Base-by-base conservation (phyloP, 2,329 filamentous ascomycete genomes). In the Colletotrichum somersetense region DNA sequence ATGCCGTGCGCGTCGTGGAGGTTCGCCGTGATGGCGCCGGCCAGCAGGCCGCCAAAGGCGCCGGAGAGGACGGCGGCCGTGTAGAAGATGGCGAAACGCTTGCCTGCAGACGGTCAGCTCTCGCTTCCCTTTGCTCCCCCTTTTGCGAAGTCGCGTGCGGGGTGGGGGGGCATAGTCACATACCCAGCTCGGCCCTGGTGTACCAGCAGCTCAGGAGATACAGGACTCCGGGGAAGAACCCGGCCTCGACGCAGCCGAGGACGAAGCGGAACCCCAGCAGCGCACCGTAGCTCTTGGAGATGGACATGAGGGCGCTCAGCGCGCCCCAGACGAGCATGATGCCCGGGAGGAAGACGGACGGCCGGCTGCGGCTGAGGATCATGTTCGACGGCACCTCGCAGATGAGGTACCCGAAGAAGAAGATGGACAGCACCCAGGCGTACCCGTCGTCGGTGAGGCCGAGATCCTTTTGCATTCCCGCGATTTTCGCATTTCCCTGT, bases 171-270 rank as follows among this genome's bases (percentile, higher is more conserved):
- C 11, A 35, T 26, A 16, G 3, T 23, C 20, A 67, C 67, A 7
- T 61, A 71, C 62, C 71, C 14, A 72, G 59, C 11, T 72, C 71
- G 12, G 62, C 62, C 20, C 55, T 62, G 2, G 86, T 88, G 76
- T 89, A 89, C 87, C 87, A 89, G 1, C 84, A 87, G 1, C 83
- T 87, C n/a, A 90, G 80, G 50, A 88, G 81, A 46, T 85, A 82
- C 16, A 89, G 77, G 2, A 87, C 84, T 26, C 86, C 87, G 0
- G 87, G 87, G 3, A 85, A 84, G 72, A 89, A 88, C 1, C 86
- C 85, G 33, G 85, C 82, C 74, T 88, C 86, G 33, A 87, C 77
- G 3, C 85, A 81, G 64, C 87, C 87, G 11, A 89, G 80, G 30
- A 89, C 76, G 52, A 87, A 82, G 2, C 87, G 71, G 48, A 77